phyloP scores from a whole-genome alignment of 1,139 yeast species.

The Saccharomyces hybrid region DNA sequence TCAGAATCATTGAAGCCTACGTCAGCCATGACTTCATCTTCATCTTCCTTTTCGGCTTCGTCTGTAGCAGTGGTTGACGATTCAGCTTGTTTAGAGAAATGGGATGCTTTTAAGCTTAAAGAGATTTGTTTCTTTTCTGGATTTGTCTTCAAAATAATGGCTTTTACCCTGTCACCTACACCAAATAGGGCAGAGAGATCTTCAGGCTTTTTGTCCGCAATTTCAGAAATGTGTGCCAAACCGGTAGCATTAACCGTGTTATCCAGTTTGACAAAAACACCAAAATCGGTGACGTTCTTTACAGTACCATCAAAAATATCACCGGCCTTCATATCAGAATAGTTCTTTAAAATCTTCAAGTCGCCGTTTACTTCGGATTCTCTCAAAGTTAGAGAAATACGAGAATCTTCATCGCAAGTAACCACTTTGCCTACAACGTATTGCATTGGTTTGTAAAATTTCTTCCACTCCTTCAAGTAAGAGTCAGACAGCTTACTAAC shows the following conservation, averaged over 20 bases:
- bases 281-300: slow-evolving; percentile 74
- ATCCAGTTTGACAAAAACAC: slow-evolving; percentile 78
- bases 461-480: slow-evolving; percentile 81
- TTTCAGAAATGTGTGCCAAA: slow-evolving; percentile 78
- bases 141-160: slow-evolving; percentile 61
- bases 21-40: slow-evolving; percentile 25
- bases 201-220: slow-evolving; percentile 61
- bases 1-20: slow-evolving; percentile 19
- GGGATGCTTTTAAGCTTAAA: slow-evolving; percentile 14
- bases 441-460: slow-evolving; percentile 61
- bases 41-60: slow-evolving; percentile 25
- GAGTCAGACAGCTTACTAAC: slow-evolving; percentile 77
- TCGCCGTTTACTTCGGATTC: slow-evolving; percentile 75
- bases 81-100: slow-evolving; percentile 8
- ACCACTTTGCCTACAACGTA: slow-evolving; percentile 69
- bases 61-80: slow-evolving; percentile 31
- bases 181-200: slow-evolving; percentile 56
- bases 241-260: slow-evolving; percentile 74
- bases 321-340: slow-evolving; percentile 61
- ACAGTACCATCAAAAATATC: slow-evolving; percentile 71
- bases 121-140: slow-evolving; percentile 48
- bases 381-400: slow-evolving; percentile 71
- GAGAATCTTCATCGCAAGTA: slow-evolving; percentile 53
- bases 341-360: slow-evolving; percentile 45
- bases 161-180: slow-evolving; percentile 85